A percentile compares a stretch with the other conserved stretches of the same genome.
These are phyloP conservation scores for Dalbergia cultrata DNA, from an alignment of 306 rosid genomes.

Conservation along the genomic window DNA sequence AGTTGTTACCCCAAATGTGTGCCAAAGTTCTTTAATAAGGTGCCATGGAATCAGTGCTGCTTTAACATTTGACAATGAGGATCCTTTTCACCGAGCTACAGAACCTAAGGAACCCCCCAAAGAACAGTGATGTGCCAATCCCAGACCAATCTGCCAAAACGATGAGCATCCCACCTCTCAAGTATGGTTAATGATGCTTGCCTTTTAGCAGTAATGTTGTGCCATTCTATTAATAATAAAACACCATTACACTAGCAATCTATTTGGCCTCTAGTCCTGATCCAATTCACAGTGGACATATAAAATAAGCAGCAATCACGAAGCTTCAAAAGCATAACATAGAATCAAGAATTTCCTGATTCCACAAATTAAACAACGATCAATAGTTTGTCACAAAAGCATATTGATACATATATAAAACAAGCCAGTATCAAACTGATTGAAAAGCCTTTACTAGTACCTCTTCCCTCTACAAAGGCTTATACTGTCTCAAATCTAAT, in stretches of 20 bases:
- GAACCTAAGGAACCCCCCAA: constrained; percentile 30
- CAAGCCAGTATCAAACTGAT: constrained; percentile 39
- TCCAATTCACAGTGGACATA: constrained; percentile 1
- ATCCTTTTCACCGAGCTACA: constrained; percentile 33
- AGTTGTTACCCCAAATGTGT: constrained; percentile 61
- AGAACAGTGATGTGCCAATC: constrained; percentile 33
- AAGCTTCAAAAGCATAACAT: not conserved
- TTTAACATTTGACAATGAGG: constrained; percentile 37
- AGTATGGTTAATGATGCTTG: constrained; percentile 6
- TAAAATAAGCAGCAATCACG: not conserved
- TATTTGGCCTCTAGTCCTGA: not conserved
- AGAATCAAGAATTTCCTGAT: not conserved
- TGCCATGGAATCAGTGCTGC: constrained; percentile 68
- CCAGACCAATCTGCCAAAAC: constrained; percentile 31
- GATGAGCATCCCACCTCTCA: constrained; percentile 35
- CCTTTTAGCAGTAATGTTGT: constrained; percentile 4
- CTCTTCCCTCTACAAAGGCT: constrained; percentile 41
- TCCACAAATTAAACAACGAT: constrained; percentile 39
- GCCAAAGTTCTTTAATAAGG: constrained; percentile 53
- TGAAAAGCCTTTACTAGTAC: constrained; percentile 42
- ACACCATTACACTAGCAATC: constrained; percentile 17
- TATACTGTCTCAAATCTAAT: constrained; percentile 41
- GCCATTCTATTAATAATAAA: constrained; percentile 43
- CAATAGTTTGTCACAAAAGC: constrained; percentile 9
- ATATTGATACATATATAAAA: constrained; percentile 38